These are phyloP conservation scores for Malassezia obtusa DNA, from an alignment of 1,284 basidiomycete genomes.

Conservation along the genomic window DNA sequence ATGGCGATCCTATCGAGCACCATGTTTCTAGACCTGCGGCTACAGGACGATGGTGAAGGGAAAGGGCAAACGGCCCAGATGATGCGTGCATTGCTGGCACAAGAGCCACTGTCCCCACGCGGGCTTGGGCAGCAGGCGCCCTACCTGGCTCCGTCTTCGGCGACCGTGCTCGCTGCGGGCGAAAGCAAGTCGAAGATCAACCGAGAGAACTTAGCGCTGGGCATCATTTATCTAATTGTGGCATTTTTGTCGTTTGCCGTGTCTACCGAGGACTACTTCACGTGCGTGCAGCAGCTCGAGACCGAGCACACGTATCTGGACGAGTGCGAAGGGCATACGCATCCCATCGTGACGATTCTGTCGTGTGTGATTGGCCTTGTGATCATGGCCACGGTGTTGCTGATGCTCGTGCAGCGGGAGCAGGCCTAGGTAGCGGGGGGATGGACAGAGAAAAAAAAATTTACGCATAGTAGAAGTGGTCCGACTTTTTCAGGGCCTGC, in stretches of 20 bases:
- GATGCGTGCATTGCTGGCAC: not conserved
- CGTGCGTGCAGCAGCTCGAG: conserved; percentile 10
- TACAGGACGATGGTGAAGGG: not conserved
- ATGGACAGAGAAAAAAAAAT: not conserved
- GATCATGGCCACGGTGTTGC: conserved; percentile 8
- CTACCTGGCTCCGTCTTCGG: too few species aligned
- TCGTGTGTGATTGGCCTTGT: conserved; percentile 6
- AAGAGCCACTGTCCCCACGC: not conserved
- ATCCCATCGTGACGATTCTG: conserved; percentile 7
- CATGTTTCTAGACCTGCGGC: conserved; percentile 11
- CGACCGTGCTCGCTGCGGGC: not conserved
- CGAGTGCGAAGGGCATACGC: conserved; percentile 14
- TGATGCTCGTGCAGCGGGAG: conserved; percentile 14
- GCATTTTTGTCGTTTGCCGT: conserved; percentile 2
- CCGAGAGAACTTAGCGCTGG: not conserved
- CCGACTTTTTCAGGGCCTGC: conserved; percentile 48
- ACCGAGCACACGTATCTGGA: conserved; percentile 11
- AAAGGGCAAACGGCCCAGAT: not conserved
- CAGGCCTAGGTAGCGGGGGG: not conserved
- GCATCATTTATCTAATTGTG: conserved; percentile 6
- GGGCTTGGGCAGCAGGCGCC: not conserved
- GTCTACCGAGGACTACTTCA: conserved; percentile 11
- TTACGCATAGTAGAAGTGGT: conserved; percentile 39
- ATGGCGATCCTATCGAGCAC: conserved; percentile 3
- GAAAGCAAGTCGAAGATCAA: not conserved